phyloP scores from a whole-genome alignment of 305 asterid species.

The Euphrasia arctica region DNA sequence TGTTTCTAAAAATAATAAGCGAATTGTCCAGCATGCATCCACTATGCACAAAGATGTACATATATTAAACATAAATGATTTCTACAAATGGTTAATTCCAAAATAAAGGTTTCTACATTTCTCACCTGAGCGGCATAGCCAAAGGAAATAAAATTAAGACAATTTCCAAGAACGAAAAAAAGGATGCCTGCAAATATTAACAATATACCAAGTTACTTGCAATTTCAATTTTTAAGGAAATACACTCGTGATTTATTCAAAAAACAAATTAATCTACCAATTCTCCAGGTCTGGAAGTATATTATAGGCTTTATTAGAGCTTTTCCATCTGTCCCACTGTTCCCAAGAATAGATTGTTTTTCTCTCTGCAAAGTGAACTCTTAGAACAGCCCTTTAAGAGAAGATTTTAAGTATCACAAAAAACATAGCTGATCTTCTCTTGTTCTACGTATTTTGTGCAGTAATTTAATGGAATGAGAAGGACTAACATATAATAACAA shows the following conservation, averaged over 20 bases:
- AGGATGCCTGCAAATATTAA: constrained; percentile 57
- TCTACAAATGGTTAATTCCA: constrained; percentile 25
- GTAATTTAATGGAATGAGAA: constrained; percentile 8
- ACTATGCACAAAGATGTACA: constrained; percentile 25
- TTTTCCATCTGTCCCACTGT: constrained; percentile 54
- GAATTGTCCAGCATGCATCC: constrained; percentile 25
- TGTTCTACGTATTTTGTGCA: constrained; percentile 16
- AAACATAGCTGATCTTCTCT: constrained; percentile 14
- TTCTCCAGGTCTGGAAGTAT: constrained; percentile 91
- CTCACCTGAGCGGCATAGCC: constrained; percentile 99
- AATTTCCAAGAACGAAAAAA: constrained; percentile 80
- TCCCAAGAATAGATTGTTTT: constrained; percentile 51
- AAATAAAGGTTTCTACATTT: constrained; percentile 18
- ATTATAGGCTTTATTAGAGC: constrained; percentile 67
- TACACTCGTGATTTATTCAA: constrained; percentile 14
- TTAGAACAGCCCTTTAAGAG: constrained; percentile 22
- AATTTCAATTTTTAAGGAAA: not conserved
- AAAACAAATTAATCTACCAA: constrained; percentile 49
- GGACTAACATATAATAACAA: constrained; percentile 6
- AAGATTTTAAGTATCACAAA: constrained; percentile 22
- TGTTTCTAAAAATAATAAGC: constrained; percentile 5
- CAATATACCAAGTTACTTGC: constrained; percentile 22
- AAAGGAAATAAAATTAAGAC: constrained; percentile 90
- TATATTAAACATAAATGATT: constrained; percentile 16
- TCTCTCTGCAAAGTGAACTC: constrained; percentile 61